phyloP scores from a whole-genome alignment of 176 grass and related monocot species.

The Paspalum notatum region DNA sequence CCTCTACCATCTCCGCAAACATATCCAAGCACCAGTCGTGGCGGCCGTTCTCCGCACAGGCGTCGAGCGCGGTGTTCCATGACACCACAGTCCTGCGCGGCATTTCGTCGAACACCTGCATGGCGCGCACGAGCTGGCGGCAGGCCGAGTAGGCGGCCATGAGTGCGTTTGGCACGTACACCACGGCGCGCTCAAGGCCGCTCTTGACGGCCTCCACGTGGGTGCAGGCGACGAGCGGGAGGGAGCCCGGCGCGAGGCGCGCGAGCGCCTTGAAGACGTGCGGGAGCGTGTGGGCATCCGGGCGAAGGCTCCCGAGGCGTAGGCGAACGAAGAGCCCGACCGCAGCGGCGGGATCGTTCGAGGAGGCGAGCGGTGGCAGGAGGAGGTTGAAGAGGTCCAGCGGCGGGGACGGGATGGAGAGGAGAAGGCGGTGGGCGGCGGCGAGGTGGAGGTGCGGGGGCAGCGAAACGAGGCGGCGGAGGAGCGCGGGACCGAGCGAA shows the following conservation, averaged over 20 bases:
- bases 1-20: constrained; percentile 43
- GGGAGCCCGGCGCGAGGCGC: constrained; percentile 32
- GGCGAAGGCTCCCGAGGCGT: constrained; percentile 33
- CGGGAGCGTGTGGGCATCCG: constrained; percentile 61
- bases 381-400: constrained; percentile 49
- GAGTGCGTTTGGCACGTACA: constrained; percentile 62
- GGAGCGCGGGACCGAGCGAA: constrained; percentile 32
- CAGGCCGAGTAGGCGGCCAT: constrained; percentile 43
- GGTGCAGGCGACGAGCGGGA: constrained; percentile 33
- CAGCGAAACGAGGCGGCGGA: constrained; percentile 44
- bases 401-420: constrained; percentile 40
- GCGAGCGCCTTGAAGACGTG: constrained; percentile 65
- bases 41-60: constrained; percentile 24
- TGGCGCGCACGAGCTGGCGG: not conserved
- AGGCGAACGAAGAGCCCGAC: constrained; percentile 36
- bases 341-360: not conserved
- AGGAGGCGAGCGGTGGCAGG: constrained; percentile 42
- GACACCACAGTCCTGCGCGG: constrained; percentile 50
- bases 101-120: constrained; percentile 68
- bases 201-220: constrained; percentile 59
- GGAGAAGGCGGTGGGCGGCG: constrained; percentile 43
- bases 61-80: constrained; percentile 52
- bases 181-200: constrained; percentile 31
- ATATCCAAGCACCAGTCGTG: constrained; percentile 18
- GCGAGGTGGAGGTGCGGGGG: constrained; percentile 34